Conservation (phyloP, 805 yeast genomes). For the Yarrowia porcina region DNA sequence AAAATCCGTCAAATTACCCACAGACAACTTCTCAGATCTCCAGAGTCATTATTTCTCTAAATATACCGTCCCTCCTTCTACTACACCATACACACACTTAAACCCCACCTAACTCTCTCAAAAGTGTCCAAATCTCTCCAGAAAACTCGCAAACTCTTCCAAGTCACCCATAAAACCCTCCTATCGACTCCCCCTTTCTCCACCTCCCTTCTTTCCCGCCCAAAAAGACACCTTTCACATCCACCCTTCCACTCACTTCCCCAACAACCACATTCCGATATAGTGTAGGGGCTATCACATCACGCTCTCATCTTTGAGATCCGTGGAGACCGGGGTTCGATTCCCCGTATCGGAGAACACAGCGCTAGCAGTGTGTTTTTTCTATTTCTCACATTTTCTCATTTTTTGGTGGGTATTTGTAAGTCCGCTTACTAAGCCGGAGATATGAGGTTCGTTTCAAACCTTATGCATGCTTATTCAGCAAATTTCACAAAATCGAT, state of each 20-base stretch:
- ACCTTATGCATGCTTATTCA: conserved; percentile 6
- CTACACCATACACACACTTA: too few species aligned
- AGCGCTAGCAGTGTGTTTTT: neutral
- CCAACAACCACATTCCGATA: neutral
- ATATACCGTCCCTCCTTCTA: too few species aligned
- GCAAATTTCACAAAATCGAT: neutral
- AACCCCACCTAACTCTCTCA: too few species aligned
- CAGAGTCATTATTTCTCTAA: too few species aligned
- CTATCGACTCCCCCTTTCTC: too few species aligned
- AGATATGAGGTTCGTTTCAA: neutral
- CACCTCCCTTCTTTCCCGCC: neutral
- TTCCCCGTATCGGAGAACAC: conserved; percentile 22
- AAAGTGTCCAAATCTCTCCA: too few species aligned
- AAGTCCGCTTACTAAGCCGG: neutral
- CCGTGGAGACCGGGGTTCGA: conserved; percentile 27
- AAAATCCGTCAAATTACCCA: too few species aligned
- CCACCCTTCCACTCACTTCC: neutral
- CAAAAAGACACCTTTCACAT: neutral
- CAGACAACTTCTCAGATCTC: too few species aligned
- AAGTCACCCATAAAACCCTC: too few species aligned
- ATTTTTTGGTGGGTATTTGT: neutral
- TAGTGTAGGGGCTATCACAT: conserved; percentile 26
- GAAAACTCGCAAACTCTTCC: too few species aligned
- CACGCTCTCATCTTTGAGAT: conserved; percentile 21
- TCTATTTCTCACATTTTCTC: neutral